These are phyloP conservation scores for Solanum hybrid DNA, from an alignment of 305 asterid genomes.

Conservation along the genomic window DNA sequence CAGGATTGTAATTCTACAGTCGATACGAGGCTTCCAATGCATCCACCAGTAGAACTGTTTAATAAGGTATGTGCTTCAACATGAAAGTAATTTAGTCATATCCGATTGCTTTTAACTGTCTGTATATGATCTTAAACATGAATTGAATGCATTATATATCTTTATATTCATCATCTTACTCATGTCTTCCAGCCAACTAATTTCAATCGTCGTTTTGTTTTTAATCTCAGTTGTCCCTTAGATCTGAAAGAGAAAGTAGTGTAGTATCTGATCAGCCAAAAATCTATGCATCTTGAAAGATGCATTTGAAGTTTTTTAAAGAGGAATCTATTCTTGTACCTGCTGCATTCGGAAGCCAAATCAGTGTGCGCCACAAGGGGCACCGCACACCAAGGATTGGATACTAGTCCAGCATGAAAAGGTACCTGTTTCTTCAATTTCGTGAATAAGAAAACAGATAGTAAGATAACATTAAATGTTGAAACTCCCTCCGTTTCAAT, in stretches of 20 bases:
- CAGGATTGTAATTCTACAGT: conserved; percentile 33
- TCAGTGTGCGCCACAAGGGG: conserved; percentile 33
- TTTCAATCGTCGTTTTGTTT: neutral
- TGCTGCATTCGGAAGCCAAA: conserved; percentile 30
- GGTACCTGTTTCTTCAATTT: conserved; percentile 16
- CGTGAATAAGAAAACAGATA: neutral
- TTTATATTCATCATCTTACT: neutral
- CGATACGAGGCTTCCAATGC: conserved; percentile 15
- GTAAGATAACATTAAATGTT: neutral
- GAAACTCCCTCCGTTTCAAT: neutral
- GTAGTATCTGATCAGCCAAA: conserved; percentile 18
- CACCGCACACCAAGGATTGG: conserved; percentile 21
- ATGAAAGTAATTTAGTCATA: neutral
- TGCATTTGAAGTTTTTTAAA: conserved; percentile 12
- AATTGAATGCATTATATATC: neutral
- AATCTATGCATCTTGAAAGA: conserved; percentile 27
- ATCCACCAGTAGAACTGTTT: conserved; percentile 47
- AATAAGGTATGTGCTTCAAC: conserved; percentile 29
- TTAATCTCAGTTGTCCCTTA: conserved; percentile 46
- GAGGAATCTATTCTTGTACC: neutral
- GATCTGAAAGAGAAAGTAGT: conserved; percentile 23
- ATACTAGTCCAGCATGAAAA: conserved; percentile 26
- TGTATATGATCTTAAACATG: neutral
- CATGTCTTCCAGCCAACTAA: neutral
- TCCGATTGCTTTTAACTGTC: neutral